phyloP scores from a whole-genome alignment of 768 basidiomycete species.

The Amanita fuliginea region DNA sequence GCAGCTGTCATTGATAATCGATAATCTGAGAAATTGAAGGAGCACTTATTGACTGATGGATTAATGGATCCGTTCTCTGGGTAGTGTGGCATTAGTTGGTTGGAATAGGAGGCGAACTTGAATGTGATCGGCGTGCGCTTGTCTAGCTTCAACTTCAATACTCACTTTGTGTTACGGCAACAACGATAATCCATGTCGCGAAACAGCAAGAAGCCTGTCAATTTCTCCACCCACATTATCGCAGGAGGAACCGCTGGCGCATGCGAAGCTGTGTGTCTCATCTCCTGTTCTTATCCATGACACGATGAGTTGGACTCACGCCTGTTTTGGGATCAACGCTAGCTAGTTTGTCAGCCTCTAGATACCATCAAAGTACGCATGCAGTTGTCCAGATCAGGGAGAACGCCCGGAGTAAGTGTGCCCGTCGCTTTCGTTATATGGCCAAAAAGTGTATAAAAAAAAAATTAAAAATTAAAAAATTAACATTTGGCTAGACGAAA shows the following conservation, averaged over 20 bases:
- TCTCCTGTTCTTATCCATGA: background rate
- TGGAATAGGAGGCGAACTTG: too few relatives aligned
- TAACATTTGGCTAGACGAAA: too few relatives aligned
- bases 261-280: conserved; percentile 73
- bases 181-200: conserved; percentile 37
- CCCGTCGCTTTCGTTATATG: background rate
- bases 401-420: conserved; percentile 73
- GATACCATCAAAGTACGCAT: conserved; percentile 99
- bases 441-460: too few relatives aligned
- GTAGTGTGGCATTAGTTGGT: too few relatives aligned
- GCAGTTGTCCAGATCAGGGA: conserved; percentile 85
- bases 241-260: conserved; percentile 93
- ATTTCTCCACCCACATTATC: conserved; percentile 82
- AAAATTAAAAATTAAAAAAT: too few relatives aligned
- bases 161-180: too few relatives aligned
- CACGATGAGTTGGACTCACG: background rate
- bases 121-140: too few relatives aligned
- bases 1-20: too few relatives aligned
- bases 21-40: too few relatives aligned
- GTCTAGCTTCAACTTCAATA: too few relatives aligned
- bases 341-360: conserved; percentile 84
- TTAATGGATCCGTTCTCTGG: too few relatives aligned
- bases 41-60: too few relatives aligned
- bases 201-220: conserved; percentile 58
- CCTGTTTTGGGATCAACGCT: background rate